phyloP scores from a whole-genome alignment of 192 early-diverging fungal genomes.

The Coemansia sp. region DNA sequence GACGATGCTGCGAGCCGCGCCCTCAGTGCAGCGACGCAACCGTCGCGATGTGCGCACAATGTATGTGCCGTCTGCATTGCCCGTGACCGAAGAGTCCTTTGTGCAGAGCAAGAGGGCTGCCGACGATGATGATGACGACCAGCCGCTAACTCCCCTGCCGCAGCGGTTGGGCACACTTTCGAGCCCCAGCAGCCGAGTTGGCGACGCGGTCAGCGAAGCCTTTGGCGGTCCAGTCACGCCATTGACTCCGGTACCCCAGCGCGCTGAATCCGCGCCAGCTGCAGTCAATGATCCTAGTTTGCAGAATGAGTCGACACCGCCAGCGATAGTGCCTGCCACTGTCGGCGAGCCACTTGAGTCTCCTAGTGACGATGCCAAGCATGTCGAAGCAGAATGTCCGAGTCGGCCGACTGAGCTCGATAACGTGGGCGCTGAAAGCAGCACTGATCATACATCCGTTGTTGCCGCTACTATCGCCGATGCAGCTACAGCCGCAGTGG shows the following conservation, averaged over 20 bases:
- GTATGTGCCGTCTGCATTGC: constrained; percentile 28
- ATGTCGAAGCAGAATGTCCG: neutral
- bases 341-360: neutral
- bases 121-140: neutral
- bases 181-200: neutral
- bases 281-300: neutral
- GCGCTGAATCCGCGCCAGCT: neutral
- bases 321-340: neutral
- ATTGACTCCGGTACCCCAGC: constrained; percentile 9
- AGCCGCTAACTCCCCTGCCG: constrained; percentile 3
- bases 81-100: neutral
- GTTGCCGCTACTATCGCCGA: constrained; percentile 7
- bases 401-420: neutral
- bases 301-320: neutral
- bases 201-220: neutral
- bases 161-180: neutral
- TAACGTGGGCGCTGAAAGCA: neutral
- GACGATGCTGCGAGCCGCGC: constrained; percentile 42
- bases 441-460: constrained; percentile 3
- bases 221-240: neutral
- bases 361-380: neutral
- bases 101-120: neutral
- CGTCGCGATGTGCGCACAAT: constrained; percentile 54
- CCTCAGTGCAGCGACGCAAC: constrained; percentile 21
- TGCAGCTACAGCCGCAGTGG: neutral